These are phyloP conservation scores for Rhodosporidiobolus odoratus DNA, from an alignment of 768 basidiomycete genomes.

Conservation along the genomic window DNA sequence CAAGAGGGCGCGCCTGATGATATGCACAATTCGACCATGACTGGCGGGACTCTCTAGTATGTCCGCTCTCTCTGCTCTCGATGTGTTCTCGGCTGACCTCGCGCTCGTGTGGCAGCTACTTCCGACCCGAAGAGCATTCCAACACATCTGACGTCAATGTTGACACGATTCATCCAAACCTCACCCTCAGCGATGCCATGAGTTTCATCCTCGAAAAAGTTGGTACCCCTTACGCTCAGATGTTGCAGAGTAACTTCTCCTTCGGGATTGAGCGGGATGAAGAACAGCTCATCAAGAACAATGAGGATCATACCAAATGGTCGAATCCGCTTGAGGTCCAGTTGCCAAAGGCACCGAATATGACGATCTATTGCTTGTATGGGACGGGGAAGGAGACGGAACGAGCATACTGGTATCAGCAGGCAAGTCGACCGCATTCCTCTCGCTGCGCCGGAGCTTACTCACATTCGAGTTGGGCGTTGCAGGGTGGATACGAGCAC, in stretches of 20 bases:
- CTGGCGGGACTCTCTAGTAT: conserved; percentile 31
- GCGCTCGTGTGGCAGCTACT: conserved; percentile 11
- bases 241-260: conserved; percentile 50
- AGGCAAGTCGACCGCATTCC: neutral
- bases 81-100: no score
- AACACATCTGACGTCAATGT: conserved; percentile 30
- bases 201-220: conserved; percentile 78
- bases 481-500: conserved; percentile 63
- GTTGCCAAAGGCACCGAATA: conserved; percentile 79
- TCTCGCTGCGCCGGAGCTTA: neutral
- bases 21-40: conserved; percentile 47
- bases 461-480: no score
- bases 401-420: conserved; percentile 30
- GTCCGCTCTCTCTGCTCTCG: neutral
- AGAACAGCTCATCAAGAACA: conserved; percentile 59
- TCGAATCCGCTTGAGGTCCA: conserved; percentile 56
- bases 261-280: conserved; percentile 79
- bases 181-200: conserved; percentile 71
- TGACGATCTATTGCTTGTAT: conserved; percentile 87
- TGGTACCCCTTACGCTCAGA: conserved; percentile 65
- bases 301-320: conserved; percentile 77
- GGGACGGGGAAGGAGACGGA: conserved; percentile 84
- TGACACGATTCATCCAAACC: conserved; percentile 52
- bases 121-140: conserved; percentile 25
- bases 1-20: conserved; percentile 76